A percentile compares a stretch with the other conserved stretches of the same genome.
phyloP scores from a whole-genome alignment of 306 rosid genomes.

The Trichosanthes cucumerina region DNA sequence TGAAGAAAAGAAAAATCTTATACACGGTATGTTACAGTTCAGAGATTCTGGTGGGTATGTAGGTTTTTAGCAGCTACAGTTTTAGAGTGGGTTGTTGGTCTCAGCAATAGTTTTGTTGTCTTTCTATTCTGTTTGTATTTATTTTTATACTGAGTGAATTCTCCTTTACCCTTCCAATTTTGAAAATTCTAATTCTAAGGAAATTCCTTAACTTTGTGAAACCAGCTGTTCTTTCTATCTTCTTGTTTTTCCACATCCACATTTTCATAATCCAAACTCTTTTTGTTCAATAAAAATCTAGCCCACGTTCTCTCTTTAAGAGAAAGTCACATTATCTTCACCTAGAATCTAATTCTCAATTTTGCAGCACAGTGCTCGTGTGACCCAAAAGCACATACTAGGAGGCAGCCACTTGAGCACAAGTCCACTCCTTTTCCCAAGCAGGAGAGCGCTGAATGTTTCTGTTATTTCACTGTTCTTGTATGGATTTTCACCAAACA shows the following conservation, averaged over 20 bases:
- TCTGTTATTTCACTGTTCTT: constrained; percentile 27
- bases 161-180: neutral
- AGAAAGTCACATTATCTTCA: neutral
- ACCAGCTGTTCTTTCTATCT: neutral
- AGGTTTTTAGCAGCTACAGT: neutral
- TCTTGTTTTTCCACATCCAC: neutral
- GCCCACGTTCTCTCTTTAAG: neutral
- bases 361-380: constrained; percentile 5
- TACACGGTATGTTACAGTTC: neutral
- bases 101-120: neutral
- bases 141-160: neutral
- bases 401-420: constrained; percentile 1
- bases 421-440: constrained; percentile 11
- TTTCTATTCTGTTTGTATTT: neutral
- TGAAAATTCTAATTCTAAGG: neutral
- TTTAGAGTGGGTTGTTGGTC: neutral
- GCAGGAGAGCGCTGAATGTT: constrained; percentile 43
- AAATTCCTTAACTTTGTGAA: neutral
- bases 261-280: neutral
- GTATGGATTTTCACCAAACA: constrained; percentile 25
- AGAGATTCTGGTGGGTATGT: neutral
- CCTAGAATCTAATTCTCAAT: neutral
- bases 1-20: neutral
- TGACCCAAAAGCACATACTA: neutral
- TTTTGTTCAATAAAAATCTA: neutral